phyloP scores from a whole-genome alignment of 1,284 basidiomycete genomes.

The Moesziomyces parantarcticus region DNA sequence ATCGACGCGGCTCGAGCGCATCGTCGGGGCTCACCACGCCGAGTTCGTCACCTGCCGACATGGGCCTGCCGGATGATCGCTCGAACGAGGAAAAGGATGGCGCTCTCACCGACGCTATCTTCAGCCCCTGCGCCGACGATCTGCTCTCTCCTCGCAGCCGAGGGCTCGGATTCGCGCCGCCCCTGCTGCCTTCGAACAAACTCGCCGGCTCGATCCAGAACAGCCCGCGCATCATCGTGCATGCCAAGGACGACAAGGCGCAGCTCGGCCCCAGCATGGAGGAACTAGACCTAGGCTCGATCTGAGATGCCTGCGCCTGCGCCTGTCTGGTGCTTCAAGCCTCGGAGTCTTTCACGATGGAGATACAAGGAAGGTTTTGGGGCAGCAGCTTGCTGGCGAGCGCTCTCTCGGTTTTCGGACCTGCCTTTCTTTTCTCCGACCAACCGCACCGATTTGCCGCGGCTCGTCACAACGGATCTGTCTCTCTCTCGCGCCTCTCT shows the following conservation, averaged over 20 bases:
- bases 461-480: background rate
- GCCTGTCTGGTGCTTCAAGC: too few relatives aligned
- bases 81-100: conserved; percentile 12
- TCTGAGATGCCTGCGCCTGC: background rate
- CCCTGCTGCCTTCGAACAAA: conserved; percentile 16
- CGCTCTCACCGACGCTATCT: conserved; percentile 16
- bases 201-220: conserved; percentile 17
- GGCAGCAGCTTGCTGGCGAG: background rate
- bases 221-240: conserved; percentile 25
- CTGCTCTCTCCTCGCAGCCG: conserved; percentile 9
- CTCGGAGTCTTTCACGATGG: background rate
- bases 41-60: conserved; percentile 33
- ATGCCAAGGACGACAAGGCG: conserved; percentile 1
- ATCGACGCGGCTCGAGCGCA: conserved; percentile 16
- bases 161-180: conserved; percentile 9
- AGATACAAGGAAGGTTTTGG: background rate
- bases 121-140: conserved; percentile 44
- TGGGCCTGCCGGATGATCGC: conserved; percentile 4
- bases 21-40: conserved; percentile 33
- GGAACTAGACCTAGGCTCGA: conserved; percentile 14
- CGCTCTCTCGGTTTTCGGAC: background rate
- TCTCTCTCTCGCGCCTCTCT: background rate
- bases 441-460: too few relatives aligned
- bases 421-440: background rate
- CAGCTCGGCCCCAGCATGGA: conserved; percentile 19